phyloP scores from a whole-genome alignment of 164 flowering plant species.

The Sextonia rubra region DNA sequence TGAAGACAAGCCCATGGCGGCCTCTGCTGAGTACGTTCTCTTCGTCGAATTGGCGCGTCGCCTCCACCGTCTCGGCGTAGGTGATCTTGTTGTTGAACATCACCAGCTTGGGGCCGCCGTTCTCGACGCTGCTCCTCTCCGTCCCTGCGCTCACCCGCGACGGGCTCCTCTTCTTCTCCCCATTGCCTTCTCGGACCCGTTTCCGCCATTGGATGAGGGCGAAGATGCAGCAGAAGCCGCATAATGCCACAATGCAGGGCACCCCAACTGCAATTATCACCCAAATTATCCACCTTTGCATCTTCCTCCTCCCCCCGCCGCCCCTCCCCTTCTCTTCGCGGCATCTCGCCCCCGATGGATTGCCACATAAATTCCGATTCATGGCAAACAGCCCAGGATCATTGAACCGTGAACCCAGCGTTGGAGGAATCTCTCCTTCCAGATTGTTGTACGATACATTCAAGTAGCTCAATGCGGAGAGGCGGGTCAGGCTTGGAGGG shows the following conservation, averaged over 20 bases:
- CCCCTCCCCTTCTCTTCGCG: slow-evolving; percentile 6
- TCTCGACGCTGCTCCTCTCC: slow-evolving; percentile 55
- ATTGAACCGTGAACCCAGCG: slow-evolving; percentile 51
- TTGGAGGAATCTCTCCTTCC: slow-evolving; percentile 58
- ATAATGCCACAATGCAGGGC: slow-evolving; percentile 37
- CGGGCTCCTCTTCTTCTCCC: slow-evolving; percentile 78
- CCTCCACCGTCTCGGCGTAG: slow-evolving; percentile 66
- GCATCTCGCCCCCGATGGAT: slow-evolving; percentile 53
- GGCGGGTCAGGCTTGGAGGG: slow-evolving; percentile 31
- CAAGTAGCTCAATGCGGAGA: slow-evolving; percentile 31
- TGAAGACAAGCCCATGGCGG: slow-evolving; percentile 64
- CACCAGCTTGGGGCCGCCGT: slow-evolving; percentile 62
- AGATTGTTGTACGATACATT: slow-evolving; percentile 49
- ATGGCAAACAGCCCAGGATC: slow-evolving; percentile 48
- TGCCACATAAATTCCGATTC: slow-evolving; percentile 62
- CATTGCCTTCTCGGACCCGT: slow-evolving; percentile 39
- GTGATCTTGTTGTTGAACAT: slow-evolving; percentile 84
- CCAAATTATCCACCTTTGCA: slow-evolving; percentile 43
- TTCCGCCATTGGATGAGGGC: slow-evolving; percentile 58
- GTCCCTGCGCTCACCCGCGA: slow-evolving; percentile 37
- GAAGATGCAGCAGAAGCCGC: slow-evolving; percentile 60
- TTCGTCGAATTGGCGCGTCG: slow-evolving; percentile 86
- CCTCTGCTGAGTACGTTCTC: slow-evolving; percentile 79
- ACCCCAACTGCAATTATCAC: slow-evolving; percentile 44
- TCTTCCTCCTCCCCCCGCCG: slow-evolving; percentile 17